phyloP scores from a whole-genome alignment of 2,329 filamentous ascomycete genomes.

The Meredithiella fracta region DNA sequence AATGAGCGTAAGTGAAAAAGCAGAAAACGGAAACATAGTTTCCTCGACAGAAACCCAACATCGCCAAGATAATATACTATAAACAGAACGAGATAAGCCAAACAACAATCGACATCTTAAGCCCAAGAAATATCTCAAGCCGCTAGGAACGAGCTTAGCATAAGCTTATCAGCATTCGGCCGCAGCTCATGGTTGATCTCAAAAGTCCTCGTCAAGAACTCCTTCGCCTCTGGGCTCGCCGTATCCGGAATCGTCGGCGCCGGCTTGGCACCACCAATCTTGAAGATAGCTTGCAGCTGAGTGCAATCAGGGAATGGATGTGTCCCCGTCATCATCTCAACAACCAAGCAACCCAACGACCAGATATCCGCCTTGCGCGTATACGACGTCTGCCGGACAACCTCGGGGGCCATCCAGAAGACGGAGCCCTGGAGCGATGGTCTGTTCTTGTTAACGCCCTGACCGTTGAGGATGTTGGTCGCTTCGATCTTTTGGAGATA shows the following conservation, averaged over 20 bases:
- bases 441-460: constrained; percentile 49
- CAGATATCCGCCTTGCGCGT: constrained; percentile 98
- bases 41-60: neutral
- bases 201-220: constrained; percentile 78
- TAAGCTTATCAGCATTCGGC: constrained; percentile 79
- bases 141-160: constrained; percentile 66
- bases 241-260: constrained; percentile 77
- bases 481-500: constrained; percentile 96
- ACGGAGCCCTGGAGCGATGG: constrained; percentile 88
- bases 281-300: constrained; percentile 95
- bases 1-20: neutral
- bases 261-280: constrained; percentile 79
- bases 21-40: neutral
- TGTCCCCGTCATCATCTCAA: constrained; percentile 97
- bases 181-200: constrained; percentile 88
- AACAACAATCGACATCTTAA: neutral
- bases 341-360: constrained; percentile 89
- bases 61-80: neutral
- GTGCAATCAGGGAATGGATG: constrained; percentile 96
- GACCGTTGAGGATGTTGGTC: constrained; percentile 60
- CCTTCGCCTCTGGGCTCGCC: constrained; percentile 67
- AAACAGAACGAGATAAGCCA: neutral
- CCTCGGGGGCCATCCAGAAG: constrained; percentile 99
- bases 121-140: neutral
- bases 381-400: constrained; percentile 94